Base-by-base conservation (phyloP, 768 basidiomycete genomes). In the Dioszegia aurantiaca region DNA sequence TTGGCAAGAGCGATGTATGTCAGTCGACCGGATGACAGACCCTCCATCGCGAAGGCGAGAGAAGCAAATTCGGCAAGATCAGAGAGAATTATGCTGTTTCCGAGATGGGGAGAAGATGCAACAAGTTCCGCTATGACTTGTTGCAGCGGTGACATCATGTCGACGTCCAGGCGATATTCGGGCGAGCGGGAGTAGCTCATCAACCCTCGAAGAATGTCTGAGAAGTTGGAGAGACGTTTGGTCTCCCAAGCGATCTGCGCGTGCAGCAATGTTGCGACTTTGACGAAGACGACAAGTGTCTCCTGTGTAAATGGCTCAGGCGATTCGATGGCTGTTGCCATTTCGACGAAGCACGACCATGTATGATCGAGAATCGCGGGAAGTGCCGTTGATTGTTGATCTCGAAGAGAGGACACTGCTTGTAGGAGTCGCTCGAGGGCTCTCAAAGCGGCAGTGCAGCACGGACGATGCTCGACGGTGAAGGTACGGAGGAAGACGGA, bases 1-100 rank as follows among this genome's bases (percentile, higher is more conserved):
- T 97, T 98, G 1, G 86, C 81, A n/a, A 98, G 75, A 2, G 85
- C 93, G 49, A 97, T 87, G 71, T 91, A 97, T 0, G 90, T 91
- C 46, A 95, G 81, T 4, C 87, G 83, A 17, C 55, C 43, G 17
- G 37, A 30, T 33, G 1, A 63, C 2, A 27, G 45, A 9, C 51
- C 58, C 0, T 86, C 85, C 2, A 87, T 87, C 1, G 89, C 78
- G 79, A 92, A 98, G 0, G 94, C 85, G n/a, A 98, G 81, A 0
- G 88, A 89, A 30, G 84, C 80, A 67, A 86, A 94, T 75, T 91
- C 88, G 0, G 93, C 85, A 4, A 97, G 79, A 73, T 97, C 92
- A 0, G 83, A 80, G 64, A 98, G 83, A 17, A 97, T 78, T 16
- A 90, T 79, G 0, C 89, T 90, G 0, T 81, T 69, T 1, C 82